Evolutionary conservation across 441 rosid genomes (phyloP), one percentile per base, ranked within the genome.

Genomic region (Syzygium syzygioides): DNA sequence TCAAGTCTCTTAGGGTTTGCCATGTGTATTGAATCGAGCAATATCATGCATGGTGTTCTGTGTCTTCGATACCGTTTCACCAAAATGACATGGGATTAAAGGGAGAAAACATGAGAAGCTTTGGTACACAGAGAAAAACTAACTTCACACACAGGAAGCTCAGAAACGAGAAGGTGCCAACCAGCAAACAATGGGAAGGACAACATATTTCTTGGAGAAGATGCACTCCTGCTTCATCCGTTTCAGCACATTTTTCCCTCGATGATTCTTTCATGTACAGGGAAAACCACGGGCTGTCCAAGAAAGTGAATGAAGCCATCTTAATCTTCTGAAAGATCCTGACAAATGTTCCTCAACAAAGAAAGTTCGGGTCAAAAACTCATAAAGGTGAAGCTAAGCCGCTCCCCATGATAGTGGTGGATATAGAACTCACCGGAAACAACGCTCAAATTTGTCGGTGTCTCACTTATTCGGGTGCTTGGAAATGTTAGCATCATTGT

Each of bases 71-170:
- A 86, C 89, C 71, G 92, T 87, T 90, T 93, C 96, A 53, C 96
- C 96, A 87, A 97, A 93, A 88, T 97, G 94, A 88, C 99, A 96
- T 88, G 96, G 93, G 88, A 97, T 96, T 94, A 97, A 92, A 88
- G 96, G 95, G 48, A 45, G 48, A 45, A 45, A 45, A 7, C 48
- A 90, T n/a, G 59, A 88, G 71, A 79, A 87, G 85, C 53, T 76
- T 55, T n/a, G 54, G 56, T 30, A 56, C 56, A 28, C 55, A 66
- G 66, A 79, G 64, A 37, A 60, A 85, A 66, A 34, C 28, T 54
- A 86, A 87, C 87, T 41, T 32, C 52, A 41, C 48, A 60, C 54
- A 55, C 17, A 14, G 54, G 57, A 48, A 17, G n/a, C 10, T 80
- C 56, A 84, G 53, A 8, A 48, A 60, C 55, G 32, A 4, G 34